Evolutionary conservation across 2,329 filamentous ascomycete species (phyloP).

Genomic region (Colletotrichum sp.): DNA sequence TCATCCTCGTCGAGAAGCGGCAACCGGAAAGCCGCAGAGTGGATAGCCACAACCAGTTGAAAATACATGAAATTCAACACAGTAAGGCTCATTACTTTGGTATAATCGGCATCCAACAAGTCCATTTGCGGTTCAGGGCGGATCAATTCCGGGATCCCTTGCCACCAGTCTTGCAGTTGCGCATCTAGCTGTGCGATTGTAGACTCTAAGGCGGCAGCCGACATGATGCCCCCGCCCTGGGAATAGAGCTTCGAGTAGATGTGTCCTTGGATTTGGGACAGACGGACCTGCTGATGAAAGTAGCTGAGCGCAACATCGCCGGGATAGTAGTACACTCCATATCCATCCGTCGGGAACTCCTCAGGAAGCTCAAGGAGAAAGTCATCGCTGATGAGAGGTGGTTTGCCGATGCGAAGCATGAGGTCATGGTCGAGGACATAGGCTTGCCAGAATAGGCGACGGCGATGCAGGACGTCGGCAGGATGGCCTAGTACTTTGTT

Average conservation of each 20-base stretch:
- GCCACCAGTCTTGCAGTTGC: slow-evolving; percentile 4
- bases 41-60: slow-evolving; percentile 11
- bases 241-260: background rate
- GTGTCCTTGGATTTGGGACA: slow-evolving; percentile 1
- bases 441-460: slow-evolving; percentile 6
- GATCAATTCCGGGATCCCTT: too few relatives aligned
- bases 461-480: background rate
- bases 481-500: background rate
- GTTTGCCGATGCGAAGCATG: slow-evolving; percentile 11
- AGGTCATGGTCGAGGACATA: slow-evolving; percentile 11
- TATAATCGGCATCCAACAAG: slow-evolving; percentile 5
- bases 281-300: slow-evolving; percentile 12
- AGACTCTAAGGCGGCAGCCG: background rate
- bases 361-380: slow-evolving; percentile 12
- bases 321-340: slow-evolving; percentile 10
- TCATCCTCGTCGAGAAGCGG: background rate
- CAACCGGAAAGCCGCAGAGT: slow-evolving; percentile 5
- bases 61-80: slow-evolving; percentile 14
- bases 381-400: slow-evolving; percentile 10
- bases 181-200: background rate
- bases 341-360: background rate
- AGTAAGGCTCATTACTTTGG: background rate
- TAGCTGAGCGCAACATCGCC: background rate
- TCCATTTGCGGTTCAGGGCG: background rate
- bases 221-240: background rate